Conservation (phyloP, 1,284 basidiomycete species). For the Rhodotorula mucilaginosa region DNA sequence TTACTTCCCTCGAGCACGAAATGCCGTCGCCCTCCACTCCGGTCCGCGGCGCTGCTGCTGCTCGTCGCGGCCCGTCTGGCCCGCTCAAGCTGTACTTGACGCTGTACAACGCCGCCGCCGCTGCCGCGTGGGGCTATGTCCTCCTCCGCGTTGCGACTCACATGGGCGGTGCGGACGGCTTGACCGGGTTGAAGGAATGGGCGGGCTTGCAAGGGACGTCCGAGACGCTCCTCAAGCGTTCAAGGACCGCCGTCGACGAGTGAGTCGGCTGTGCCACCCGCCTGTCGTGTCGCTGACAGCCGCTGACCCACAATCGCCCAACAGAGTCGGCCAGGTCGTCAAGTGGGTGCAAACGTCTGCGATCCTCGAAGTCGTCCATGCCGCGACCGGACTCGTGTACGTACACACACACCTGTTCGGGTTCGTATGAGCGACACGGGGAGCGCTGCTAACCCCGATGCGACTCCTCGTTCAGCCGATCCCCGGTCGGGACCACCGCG, state of each 20-base stretch:
- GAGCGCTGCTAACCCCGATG: neutral
- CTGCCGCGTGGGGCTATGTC: conserved; percentile 69
- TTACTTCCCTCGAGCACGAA: too few species aligned
- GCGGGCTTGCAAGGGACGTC: conserved; percentile 11
- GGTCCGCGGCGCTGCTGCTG: neutral
- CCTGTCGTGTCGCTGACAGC: conserved; percentile 28
- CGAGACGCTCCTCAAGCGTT: conserved; percentile 46
- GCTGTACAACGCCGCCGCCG: conserved; percentile 71
- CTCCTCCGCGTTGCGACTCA: conserved; percentile 59
- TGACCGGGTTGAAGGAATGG: conserved; percentile 25
- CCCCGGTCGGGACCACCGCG: conserved; percentile 74
- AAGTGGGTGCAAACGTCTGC: conserved; percentile 78
- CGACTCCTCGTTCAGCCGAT: conserved; percentile 16
- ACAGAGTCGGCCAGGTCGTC: conserved; percentile 60
- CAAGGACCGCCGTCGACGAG: conserved; percentile 57
- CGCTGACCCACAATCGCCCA: neutral
- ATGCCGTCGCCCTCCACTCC: too few species aligned
- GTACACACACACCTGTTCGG: too few species aligned
- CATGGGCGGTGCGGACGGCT: conserved; percentile 54
- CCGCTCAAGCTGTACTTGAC: conserved; percentile 60
- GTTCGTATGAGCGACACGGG: too few species aligned
- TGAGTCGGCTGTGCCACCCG: conserved; percentile 2
- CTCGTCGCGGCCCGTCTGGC: neutral
- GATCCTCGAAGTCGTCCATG: conserved; percentile 77
- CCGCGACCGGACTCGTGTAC: conserved; percentile 70